Evolutionary conservation across 129 eudicot genomes (phyloP).

Genomic region (Daucus carota): DNA sequence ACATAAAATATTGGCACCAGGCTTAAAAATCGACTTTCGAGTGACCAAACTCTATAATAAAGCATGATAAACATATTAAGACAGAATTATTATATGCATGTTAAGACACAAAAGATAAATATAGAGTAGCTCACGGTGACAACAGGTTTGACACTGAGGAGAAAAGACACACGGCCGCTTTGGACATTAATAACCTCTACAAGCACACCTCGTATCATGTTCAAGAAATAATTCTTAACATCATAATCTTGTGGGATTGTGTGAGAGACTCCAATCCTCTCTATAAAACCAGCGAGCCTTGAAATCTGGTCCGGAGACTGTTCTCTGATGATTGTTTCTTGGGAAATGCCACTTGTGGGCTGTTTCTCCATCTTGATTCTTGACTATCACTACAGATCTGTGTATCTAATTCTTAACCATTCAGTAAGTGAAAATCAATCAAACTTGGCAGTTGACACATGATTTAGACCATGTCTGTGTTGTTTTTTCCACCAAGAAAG

Average conservation of each 20-base stretch:
- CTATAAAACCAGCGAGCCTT: background rate
- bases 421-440: background rate
- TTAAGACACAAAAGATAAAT: no score
- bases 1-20: background rate
- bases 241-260: background rate
- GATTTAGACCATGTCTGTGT: no score
- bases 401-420: no score
- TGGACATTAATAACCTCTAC: constrained; percentile 22
- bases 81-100: no score
- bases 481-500: no score
- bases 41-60: background rate
- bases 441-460: background rate
- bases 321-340: constrained; percentile 4
- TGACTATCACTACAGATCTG: no score
- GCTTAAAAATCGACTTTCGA: background rate
- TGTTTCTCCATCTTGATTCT: background rate
- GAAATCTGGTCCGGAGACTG: background rate
- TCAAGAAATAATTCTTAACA: background rate
- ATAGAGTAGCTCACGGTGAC: constrained; percentile 18
- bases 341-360: background rate
- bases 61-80: background rate
- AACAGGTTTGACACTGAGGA: constrained; percentile 22
- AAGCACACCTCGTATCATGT: constrained; percentile 25
- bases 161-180: constrained; percentile 32
- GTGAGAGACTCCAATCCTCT: background rate